Evolutionary conservation across 2,329 filamentous ascomycete species (phyloP).

Genomic region (Leptographium flavum): DNA sequence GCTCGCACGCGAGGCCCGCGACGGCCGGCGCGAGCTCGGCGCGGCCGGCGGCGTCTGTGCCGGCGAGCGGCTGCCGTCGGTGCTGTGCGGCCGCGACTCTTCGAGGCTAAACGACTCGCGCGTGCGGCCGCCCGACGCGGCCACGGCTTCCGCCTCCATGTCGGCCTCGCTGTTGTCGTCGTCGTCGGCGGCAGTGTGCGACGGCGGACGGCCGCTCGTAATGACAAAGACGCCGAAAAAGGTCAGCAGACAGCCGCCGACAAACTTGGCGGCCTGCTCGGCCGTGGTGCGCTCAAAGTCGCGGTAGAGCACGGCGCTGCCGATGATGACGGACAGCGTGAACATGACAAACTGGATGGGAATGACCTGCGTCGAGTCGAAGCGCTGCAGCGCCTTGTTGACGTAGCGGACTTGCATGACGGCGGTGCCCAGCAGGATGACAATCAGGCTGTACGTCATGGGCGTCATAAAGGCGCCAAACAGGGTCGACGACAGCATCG

Average conservation of each 20-base stretch:
- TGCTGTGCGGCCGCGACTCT: slow-evolving; percentile 8
- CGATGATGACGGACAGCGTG: slow-evolving; percentile 86
- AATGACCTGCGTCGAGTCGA: slow-evolving; percentile 95
- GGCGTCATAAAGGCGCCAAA: slow-evolving; percentile 83
- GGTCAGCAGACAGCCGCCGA: slow-evolving; percentile 80
- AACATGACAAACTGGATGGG: slow-evolving; percentile 96
- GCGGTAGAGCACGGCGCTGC: slow-evolving; percentile 82
- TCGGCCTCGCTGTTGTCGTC: slow-evolving; percentile 34
- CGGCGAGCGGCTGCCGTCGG: too few species aligned
- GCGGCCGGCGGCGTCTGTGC: not conserved
- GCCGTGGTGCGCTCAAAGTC: slow-evolving; percentile 78
- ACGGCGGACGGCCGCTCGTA: slow-evolving; percentile 60
- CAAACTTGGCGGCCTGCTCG: slow-evolving; percentile 66
- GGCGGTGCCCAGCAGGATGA: slow-evolving; percentile 68
- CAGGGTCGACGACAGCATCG: slow-evolving; percentile 80
- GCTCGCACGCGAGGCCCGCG: slow-evolving; percentile 30
- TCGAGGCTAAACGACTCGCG: slow-evolving; percentile 49
- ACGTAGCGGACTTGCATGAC: slow-evolving; percentile 96
- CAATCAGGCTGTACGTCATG: slow-evolving; percentile 74
- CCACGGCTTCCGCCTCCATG: slow-evolving; percentile 37
- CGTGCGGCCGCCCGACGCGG: slow-evolving; percentile 15
- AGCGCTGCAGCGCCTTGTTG: slow-evolving; percentile 75
- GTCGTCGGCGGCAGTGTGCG: slow-evolving; percentile 41
- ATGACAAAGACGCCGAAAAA: slow-evolving; percentile 97
- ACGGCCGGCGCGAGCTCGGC: slow-evolving; percentile 21